Base-by-base conservation (phyloP, 2,329 filamentous ascomycete genomes). In the Rugonectria rugulosa region DNA sequence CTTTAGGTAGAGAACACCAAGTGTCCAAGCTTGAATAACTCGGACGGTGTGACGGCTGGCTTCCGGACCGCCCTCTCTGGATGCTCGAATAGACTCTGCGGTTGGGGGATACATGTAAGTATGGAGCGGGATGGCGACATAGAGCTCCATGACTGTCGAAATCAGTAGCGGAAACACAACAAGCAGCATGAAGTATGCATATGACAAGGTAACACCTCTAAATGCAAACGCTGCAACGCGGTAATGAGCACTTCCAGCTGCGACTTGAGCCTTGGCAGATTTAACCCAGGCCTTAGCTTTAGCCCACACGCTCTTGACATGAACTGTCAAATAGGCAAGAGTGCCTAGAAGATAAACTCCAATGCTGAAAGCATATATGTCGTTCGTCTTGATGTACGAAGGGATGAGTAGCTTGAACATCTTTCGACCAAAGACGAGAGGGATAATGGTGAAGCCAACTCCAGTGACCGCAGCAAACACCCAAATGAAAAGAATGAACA, bases 291-390 rank as follows among this genome's bases (percentile, higher is more conserved):
- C 64, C 56, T 59, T 70, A 31, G 72, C 57, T 34, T 70, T 73
- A 11, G 51, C 38, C 34, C 70, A 68, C 15, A 82, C 72, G 63
- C 70, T 66, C 11, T 72, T 75, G 15, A 80, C 63, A 69, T 88
- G 84, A 61, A 86, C 76, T 23, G 81, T 63, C 36, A 83, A 74
- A 70, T 93, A 96, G 3, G 84, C 77, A 2, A 85, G 68, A 4
- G 84, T 86, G 10, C 90, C 91, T 5, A 97, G 79, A 21, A 92
- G 79, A 70, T 96, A 97, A 34, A 96, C 83, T 12, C 95, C 95
- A 24, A 95, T 87, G 47, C 92, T 96, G 72, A 97, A 97, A 11
- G 95, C 94, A 68, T 99, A 98, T 21, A 99, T 90, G 72, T 99
- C 95, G 73, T 98, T 99, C 69, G 94, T 89, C 34, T 85, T 85